Base-by-base conservation (phyloP, 495 filamentous ascomycete species). In the Umbilicaria muhlenbergii region DNA sequence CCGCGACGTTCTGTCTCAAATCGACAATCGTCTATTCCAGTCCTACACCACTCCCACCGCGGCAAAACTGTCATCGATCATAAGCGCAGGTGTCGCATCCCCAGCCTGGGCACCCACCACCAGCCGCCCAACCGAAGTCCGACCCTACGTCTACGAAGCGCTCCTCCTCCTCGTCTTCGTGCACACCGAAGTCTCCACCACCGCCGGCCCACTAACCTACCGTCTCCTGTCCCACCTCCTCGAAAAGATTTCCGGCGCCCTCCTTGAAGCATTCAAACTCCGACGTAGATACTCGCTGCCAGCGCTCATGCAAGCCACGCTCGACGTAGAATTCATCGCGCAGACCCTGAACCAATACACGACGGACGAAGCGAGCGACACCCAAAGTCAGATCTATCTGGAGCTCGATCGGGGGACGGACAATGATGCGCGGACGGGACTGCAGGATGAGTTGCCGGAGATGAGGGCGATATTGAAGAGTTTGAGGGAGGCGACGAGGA, bases 271-370 rank as follows among this genome's bases (percentile, higher is more conserved):
- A 0, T 86, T 93, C 64, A 72, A 74, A 43, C 51, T 70, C 15
- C 77, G 84, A 10, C 49, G 69, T 6, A 64, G 65, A 28, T 96
- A 85, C 64, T 65, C 72, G 6, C 78, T 98, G 0, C 64, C 77
- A n/a, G 76, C 77, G 7, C 70, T 98, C 38, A 92, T 95, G 80
- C 92, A 96, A 61, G 92, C 92, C 2, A 96, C 92, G 0, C 70
- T 98, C 5, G 91, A 98, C 47, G 87, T 93, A 8, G 91, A 98
- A 60, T 98, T 96, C 61, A 78, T 95, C 32, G 84, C 86, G 5
- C 92, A 96, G 66, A 94, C 88, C 11, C 64, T 98, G 42, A 80
- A 72, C 44, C 77, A 83, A 44, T 98, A 86, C 55, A 87, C 84
- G 1, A 87, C 83, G 11, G 80, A 92, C n/a, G 70, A 78, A 41